Percentiles rank a stretch among this genome's conserved stretches.
Evolutionary conservation across 805 yeast species (phyloP).

Genomic region (Sugiyamaella floridensis): DNA sequence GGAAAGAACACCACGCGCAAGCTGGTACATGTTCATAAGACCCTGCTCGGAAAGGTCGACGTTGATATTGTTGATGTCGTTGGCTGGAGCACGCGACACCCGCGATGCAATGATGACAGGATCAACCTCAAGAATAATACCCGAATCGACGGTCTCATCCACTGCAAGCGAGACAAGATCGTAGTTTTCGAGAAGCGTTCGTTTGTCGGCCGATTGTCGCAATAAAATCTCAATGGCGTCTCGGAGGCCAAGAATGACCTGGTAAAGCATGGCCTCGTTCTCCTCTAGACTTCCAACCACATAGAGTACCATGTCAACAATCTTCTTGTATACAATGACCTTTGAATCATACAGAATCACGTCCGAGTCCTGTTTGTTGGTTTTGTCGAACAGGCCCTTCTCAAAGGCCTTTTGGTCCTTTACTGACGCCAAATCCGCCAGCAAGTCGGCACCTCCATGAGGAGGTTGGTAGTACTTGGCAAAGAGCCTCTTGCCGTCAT

Average conservation of each 20-base stretch:
- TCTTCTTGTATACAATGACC: conserved; percentile 79
- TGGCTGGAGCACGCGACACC: conserved; percentile 79
- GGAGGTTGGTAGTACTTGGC: conserved; percentile 80
- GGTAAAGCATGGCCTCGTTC: conserved; percentile 75
- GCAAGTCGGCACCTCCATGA: conserved; percentile 29
- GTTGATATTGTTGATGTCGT: conserved; percentile 43
- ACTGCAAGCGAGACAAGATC: conserved; percentile 81
- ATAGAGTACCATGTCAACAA: conserved; percentile 65
- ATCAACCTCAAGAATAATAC: conserved; percentile 85
- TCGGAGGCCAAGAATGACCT: conserved; percentile 66
- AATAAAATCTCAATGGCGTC: conserved; percentile 77
- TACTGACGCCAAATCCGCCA: conserved; percentile 33
- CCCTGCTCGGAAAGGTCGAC: conserved; percentile 38
- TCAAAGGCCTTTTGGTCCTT: conserved; percentile 77
- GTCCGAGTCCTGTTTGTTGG: conserved; percentile 76
- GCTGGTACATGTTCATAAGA: conserved; percentile 74
- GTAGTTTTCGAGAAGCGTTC: conserved; percentile 70
- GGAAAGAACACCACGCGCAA: conserved; percentile 69
- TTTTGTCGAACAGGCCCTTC: conserved; percentile 58
- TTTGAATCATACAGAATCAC: conserved; percentile 72
- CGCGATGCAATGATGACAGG: conserved; percentile 80
- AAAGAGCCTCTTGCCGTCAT: conserved; percentile 69
- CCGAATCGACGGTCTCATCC: conserved; percentile 92
- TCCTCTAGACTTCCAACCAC: conserved; percentile 71
- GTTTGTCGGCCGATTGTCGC: conserved; percentile 63